Conservation (phyloP, 805 yeast species). For the Pichia eremophila region DNA sequence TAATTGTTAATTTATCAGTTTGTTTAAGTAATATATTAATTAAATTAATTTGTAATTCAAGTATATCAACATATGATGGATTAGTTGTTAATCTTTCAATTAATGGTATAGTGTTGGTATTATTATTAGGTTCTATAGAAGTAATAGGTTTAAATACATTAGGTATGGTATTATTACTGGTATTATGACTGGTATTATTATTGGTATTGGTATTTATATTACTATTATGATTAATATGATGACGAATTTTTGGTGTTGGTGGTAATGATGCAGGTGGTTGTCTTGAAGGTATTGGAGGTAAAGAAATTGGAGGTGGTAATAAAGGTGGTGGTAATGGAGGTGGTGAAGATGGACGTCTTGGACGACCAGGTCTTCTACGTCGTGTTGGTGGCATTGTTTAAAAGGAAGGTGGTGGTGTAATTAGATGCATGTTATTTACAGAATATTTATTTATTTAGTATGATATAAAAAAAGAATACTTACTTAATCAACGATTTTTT, state of each 20-base stretch:
- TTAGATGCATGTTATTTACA: no score
- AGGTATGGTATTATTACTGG: no score
- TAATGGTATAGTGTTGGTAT: no score
- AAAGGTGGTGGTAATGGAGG: not conserved
- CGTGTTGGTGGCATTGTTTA: not conserved
- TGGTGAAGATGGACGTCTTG: not conserved
- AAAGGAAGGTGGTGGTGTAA: not conserved
- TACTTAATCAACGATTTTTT: not conserved
- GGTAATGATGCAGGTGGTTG: not conserved
- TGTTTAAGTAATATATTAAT: not conserved
- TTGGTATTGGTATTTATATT: no score
- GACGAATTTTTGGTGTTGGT: not conserved
- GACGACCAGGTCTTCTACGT: not conserved
- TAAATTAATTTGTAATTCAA: not conserved
- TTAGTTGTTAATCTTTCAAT: not conserved
- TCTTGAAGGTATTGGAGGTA: not conserved
- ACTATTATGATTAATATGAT: no score
- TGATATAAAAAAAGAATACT: not conserved
- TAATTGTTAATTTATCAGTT: slow-evolving; percentile 15
- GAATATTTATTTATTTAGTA: no score
- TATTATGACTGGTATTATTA: no score
- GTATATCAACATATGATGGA: not conserved
- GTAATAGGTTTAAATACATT: no score
- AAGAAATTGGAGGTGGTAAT: not conserved
- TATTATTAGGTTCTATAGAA: no score